Conservation (phyloP, 1,284 basidiomycete species). For the Ceratobasidium sp. region DNA sequence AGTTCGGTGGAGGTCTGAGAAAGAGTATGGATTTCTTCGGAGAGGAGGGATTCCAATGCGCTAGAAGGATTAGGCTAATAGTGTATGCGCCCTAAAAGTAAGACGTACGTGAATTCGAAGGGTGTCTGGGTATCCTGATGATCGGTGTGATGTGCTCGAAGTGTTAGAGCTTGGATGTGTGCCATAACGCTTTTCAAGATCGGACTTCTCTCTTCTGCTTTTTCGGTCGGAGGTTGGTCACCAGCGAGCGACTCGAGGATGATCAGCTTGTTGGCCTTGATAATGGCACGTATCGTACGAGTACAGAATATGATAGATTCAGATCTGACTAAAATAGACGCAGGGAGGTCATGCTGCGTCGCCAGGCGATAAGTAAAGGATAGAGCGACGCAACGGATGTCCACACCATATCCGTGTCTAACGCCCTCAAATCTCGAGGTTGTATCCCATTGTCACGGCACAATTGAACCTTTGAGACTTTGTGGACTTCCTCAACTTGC, state of each 20-base stretch:
- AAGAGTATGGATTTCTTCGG: slow-evolving; percentile 41
- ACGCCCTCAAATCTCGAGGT: slow-evolving; percentile 44
- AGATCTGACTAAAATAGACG: slow-evolving; percentile 42
- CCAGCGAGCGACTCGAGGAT: slow-evolving; percentile 42
- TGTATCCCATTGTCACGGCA: slow-evolving; percentile 46
- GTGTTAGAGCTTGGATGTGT: slow-evolving; percentile 30
- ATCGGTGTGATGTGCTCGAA: slow-evolving; percentile 12
- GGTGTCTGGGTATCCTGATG: slow-evolving; percentile 15
- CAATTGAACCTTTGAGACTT: slow-evolving; percentile 44
- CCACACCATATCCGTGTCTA: slow-evolving; percentile 45
- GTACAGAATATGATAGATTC: slow-evolving; percentile 46
- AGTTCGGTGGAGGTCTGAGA: slow-evolving; percentile 40
- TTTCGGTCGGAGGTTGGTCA: slow-evolving; percentile 1
- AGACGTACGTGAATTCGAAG: slow-evolving; percentile 45
- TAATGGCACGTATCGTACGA: slow-evolving; percentile 44
- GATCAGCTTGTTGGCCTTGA: slow-evolving; percentile 43
- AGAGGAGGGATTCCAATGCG: slow-evolving; percentile 44
- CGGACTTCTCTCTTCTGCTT: slow-evolving; percentile 14
- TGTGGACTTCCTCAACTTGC: slow-evolving; percentile 27
- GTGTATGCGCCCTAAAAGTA: not conserved
- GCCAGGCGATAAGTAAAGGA: too few species aligned
- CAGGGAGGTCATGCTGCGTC: slow-evolving; percentile 46
- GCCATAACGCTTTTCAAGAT: slow-evolving; percentile 36
- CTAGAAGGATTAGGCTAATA: slow-evolving; percentile 6
- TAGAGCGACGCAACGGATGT: not conserved